phyloP scores from a whole-genome alignment of 2,329 filamentous ascomycete species.

The Aspergillus clavatus region DNA sequence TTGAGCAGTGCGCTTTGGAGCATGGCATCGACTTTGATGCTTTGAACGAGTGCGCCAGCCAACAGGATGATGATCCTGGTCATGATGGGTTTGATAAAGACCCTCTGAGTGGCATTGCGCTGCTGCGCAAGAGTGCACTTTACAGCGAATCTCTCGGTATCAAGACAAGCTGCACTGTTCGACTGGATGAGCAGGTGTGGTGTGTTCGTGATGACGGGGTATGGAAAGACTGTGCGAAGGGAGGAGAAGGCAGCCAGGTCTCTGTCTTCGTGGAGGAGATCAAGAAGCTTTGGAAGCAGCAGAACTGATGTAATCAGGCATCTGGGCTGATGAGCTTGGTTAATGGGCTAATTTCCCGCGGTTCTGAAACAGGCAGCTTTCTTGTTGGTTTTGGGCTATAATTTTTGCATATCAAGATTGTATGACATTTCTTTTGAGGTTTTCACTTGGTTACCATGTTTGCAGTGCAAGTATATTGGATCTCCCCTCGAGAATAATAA shows the following conservation, averaged over 20 bases:
- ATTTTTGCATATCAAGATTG: too few relatives aligned
- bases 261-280: slow-evolving; percentile 70
- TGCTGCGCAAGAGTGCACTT: slow-evolving; percentile 44
- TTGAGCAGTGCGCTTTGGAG: slow-evolving; percentile 84
- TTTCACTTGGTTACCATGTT: too few relatives aligned
- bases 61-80: slow-evolving; percentile 65
- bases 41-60: slow-evolving; percentile 75
- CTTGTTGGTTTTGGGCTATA: too few relatives aligned
- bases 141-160: slow-evolving; percentile 58
- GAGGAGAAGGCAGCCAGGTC: slow-evolving; percentile 45
- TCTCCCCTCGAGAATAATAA: too few relatives aligned
- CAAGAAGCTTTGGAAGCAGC: slow-evolving; percentile 58
- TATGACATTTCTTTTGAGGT: too few relatives aligned
- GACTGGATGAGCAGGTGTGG: slow-evolving; percentile 72
- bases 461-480: too few relatives aligned
- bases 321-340: too few relatives aligned
- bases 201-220: slow-evolving; percentile 75
- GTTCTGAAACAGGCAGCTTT: too few relatives aligned
- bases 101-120: slow-evolving; percentile 46
- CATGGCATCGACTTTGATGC: slow-evolving; percentile 79
- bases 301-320: slow-evolving; percentile 16
- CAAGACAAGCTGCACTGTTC: slow-evolving; percentile 70
- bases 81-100: slow-evolving; percentile 56
- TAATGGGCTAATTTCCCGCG: too few relatives aligned
- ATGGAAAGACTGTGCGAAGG: slow-evolving; percentile 76